A percentile compares a stretch with the other conserved stretches of the same genome.
Conservation (phyloP, 805 yeast genomes). For the Hanseniaspora valbyensis region DNA sequence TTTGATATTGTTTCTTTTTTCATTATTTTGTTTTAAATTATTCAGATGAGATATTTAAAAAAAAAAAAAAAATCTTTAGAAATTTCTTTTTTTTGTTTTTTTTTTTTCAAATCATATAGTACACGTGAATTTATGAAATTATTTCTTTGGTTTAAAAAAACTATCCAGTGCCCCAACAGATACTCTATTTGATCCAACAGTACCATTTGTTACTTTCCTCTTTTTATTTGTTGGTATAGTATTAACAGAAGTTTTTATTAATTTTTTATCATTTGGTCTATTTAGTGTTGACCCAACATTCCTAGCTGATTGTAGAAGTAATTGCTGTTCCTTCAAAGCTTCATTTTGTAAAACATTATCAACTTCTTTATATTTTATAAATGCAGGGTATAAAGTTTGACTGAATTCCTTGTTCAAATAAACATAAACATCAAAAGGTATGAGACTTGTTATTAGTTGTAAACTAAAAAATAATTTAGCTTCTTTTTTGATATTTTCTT, state of each 20-base stretch:
- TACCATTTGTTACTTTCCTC: not conserved
- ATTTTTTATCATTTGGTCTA: not conserved
- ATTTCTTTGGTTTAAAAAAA: slow-evolving; percentile 8
- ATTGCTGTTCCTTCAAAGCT: not conserved
- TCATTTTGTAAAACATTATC: not conserved
- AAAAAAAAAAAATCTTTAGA: no score
- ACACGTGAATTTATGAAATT: not conserved
- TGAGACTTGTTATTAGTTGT: not conserved
- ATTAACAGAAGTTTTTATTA: not conserved
- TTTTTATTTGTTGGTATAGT: not conserved
- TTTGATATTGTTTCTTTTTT: no score
- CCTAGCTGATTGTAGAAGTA: not conserved
- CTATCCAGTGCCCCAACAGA: slow-evolving; percentile 9
- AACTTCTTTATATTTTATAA: slow-evolving; percentile 1
- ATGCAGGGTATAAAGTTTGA: not conserved
- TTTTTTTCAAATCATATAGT: no score
- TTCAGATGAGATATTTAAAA: no score
- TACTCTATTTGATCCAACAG: not conserved
- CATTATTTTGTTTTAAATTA: no score
- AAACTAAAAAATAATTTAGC: slow-evolving; percentile 3
- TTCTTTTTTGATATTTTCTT: not conserved
- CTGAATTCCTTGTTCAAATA: not conserved
- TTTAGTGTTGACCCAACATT: not conserved
- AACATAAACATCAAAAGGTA: slow-evolving; percentile 6
- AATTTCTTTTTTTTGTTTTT: no score